Evolutionary conservation across 768 basidiomycete genomes (phyloP), one percentile per base, ranked within the genome.

Genomic region (Russula griseocarnosa): DNA sequence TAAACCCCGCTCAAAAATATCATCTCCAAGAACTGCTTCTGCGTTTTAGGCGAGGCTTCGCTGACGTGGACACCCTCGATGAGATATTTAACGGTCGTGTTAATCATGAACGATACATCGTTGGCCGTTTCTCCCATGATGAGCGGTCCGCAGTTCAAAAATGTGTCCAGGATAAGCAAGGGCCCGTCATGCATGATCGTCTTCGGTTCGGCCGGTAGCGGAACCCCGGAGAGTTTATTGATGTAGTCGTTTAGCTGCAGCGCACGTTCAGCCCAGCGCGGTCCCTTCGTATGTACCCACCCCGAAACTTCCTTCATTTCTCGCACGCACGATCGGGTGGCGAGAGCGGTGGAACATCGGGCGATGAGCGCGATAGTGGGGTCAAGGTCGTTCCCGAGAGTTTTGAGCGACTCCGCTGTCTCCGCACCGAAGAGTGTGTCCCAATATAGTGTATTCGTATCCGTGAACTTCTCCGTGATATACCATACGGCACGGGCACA

Each of bases 401-500:
- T 13, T 18, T 53, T 28, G 28, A 66, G 62, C 14, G 65, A 46
- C 10, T 65, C 52, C 34, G 49, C 65, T 2, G 65, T 64, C n/a
- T 65, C 55, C 0, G 11, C 36, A 3, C 63, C 65, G 32, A 66
- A 66, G 26, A 58, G 56, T 10, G 53, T 64, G 26, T 66, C 63
- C 65, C 65, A 66, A 52, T 28, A 66, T 11, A 56, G 53, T 10
- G 44, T 49, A 0, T 22, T 32, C n/a, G 32, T 36, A 8, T 42
- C 51, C 7, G 32, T 46, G 53, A 58, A 66, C 47, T 64, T 65
- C 53, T 58, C 62, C n/a, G 65, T 66, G n/a, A 66, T n/a, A 30
- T 30, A n/a, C 63, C 63, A 66, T 16, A 40, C 34, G 3, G 65
- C 56, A 20, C 62, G 57, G 20, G 32, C 28, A 32, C 65, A 66